Conservation (phyloP, 2,329 filamentous ascomycete species). For the Colletotrichum sansevieriae region DNA sequence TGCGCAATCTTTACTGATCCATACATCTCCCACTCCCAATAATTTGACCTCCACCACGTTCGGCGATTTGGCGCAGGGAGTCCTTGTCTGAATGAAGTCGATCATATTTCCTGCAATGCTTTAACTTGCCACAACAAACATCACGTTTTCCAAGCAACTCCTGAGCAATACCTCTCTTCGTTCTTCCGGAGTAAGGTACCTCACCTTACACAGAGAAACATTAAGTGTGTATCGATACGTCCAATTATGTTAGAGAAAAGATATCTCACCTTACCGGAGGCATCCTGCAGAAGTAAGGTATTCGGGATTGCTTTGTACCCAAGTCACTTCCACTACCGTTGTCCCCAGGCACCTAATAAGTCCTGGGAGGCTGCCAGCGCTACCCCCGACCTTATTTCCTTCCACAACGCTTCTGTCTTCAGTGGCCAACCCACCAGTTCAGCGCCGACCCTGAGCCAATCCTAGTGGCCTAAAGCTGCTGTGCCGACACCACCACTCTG, state of each 20-base stretch:
- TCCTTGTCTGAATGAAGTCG: constrained; percentile 7
- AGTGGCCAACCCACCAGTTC: constrained; percentile 17
- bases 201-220: too few species aligned
- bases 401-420: constrained; percentile 5
- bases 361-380: not conserved
- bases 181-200: too few species aligned
- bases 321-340: not conserved
- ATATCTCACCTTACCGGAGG: too few species aligned
- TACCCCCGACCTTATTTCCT: not conserved
- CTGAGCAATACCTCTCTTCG: too few species aligned
- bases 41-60: not conserved
- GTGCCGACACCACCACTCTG: constrained; percentile 33
- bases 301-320: not conserved
- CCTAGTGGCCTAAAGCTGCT: constrained; percentile 28
- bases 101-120: not conserved
- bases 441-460: constrained; percentile 18
- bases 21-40: too few species aligned
- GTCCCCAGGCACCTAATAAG: not conserved
- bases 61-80: not conserved
- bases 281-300: not conserved
- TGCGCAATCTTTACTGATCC: not conserved
- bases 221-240: too few species aligned
- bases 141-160: too few species aligned
- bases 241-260: too few species aligned
- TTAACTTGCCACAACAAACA: not conserved